Conservation (phyloP, 345 rosid species). For the Lepidium sativum region DNA sequence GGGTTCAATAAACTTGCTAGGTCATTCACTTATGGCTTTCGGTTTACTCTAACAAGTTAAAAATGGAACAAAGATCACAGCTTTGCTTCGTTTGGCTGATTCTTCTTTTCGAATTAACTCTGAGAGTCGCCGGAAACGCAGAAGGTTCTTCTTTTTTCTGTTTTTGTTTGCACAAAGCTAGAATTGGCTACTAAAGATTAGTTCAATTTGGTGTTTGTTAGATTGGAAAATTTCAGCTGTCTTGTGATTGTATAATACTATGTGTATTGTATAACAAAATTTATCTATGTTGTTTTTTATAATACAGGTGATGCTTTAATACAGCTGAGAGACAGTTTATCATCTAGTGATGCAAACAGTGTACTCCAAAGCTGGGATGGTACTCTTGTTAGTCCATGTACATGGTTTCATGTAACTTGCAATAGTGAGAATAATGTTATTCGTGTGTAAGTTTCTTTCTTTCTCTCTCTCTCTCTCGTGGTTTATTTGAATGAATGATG, state of each 20-base stretch:
- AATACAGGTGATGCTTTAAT: constrained; percentile 62
- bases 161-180: no score
- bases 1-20: background rate
- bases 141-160: constrained; percentile 39
- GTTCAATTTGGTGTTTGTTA: background rate
- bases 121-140: constrained; percentile 40
- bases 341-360: constrained; percentile 33
- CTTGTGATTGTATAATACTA: background rate
- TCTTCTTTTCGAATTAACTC: constrained; percentile 30
- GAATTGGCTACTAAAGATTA: background rate
- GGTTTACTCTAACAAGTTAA: background rate
- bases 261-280: background rate
- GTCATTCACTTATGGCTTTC: background rate
- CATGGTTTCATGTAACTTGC: constrained; percentile 86
- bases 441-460: constrained; percentile 58
- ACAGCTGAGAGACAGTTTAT: constrained; percentile 44
- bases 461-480: background rate
- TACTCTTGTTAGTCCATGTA: constrained; percentile 69
- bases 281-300: background rate
- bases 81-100: constrained; percentile 29
- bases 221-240: background rate
- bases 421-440: constrained; percentile 53
- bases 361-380: constrained; percentile 81
- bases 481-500: background rate
- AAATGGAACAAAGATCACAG: constrained; percentile 19